Conservation (phyloP, 2,329 filamentous ascomycete species). For the Stagonosporopsis cucurbitacearum region DNA sequence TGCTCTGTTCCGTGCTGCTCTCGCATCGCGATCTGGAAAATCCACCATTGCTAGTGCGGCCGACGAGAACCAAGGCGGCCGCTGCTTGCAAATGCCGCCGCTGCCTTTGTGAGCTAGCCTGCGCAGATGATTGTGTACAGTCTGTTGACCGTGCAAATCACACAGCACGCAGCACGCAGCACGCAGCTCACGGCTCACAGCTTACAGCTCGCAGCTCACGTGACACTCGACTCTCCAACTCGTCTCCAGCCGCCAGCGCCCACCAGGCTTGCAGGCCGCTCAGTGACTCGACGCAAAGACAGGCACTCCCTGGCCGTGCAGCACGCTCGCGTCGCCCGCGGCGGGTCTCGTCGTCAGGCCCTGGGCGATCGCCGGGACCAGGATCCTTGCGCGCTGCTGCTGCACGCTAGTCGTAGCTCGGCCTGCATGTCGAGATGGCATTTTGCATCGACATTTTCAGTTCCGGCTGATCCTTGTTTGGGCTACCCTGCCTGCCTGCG, state of each 20-base stretch:
- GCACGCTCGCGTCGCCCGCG: conserved; percentile 11
- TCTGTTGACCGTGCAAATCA: no score
- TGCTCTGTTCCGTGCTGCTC: background rate
- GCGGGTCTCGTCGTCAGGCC: conserved; percentile 20
- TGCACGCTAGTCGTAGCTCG: conserved; percentile 15
- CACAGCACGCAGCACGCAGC: no score
- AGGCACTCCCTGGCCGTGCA: conserved; percentile 16
- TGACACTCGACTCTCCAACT: no score
- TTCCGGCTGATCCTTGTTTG: conserved; percentile 20
- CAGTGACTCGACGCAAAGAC: conserved; percentile 3
- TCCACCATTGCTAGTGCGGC: conserved; percentile 17
- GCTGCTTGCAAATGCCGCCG: background rate
- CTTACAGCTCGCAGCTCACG: no score
- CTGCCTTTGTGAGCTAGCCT: background rate
- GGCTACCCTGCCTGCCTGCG: conserved; percentile 13
- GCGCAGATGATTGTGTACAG: no score
- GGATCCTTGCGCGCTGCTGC: conserved; percentile 14
- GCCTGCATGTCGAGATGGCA: conserved; percentile 22
- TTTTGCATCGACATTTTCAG: conserved; percentile 22
- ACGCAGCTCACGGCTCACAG: no score
- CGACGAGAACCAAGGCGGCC: conserved; percentile 3
- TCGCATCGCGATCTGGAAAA: conserved; percentile 13
- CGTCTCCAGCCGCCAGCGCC: background rate
- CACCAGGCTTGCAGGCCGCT: no score
- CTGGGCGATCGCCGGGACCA: conserved; percentile 18